These are phyloP conservation scores for Chlamydomonas applanata DNA, from an alignment of 139 green algal species.

Conservation along the genomic window DNA sequence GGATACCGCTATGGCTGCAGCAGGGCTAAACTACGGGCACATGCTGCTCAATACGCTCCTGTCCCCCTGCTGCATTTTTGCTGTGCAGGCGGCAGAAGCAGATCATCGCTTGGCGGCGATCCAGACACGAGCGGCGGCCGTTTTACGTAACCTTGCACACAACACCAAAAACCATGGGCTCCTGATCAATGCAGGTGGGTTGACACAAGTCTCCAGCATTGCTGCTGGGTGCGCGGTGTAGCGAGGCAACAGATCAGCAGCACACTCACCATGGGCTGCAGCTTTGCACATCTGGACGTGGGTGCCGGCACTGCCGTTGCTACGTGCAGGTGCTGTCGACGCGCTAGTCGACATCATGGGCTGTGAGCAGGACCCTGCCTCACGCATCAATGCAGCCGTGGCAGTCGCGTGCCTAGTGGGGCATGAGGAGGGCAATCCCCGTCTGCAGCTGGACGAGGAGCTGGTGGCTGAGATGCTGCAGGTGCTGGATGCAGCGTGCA, in stretches of 20 bases:
- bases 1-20: not conserved
- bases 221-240: too few species aligned
- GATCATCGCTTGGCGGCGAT: conserved; percentile 3
- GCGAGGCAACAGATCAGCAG: too few species aligned
- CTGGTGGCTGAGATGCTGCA: conserved; percentile 44
- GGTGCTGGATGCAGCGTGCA: conserved; percentile 34
- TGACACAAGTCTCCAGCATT: too few species aligned
- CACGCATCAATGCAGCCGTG: conserved; percentile 49
- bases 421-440: conserved; percentile 39
- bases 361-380: conserved; percentile 32
- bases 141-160: conserved; percentile 49
- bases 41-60: too few species aligned
- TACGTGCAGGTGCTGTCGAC: conserved; percentile 32
- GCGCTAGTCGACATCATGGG: conserved; percentile 41
- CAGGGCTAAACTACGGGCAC: not conserved
- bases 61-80: too few species aligned
- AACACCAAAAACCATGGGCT: conserved; percentile 33
- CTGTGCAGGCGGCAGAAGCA: not conserved
- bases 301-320: too few species aligned
- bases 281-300: too few species aligned
- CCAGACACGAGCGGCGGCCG: conserved; percentile 33
- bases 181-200: conserved; percentile 25
- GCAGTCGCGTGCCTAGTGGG: conserved; percentile 52
- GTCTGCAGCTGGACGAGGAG: conserved; percentile 37
- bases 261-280: too few species aligned